Evolutionary conservation across 352 stramenopile species (phyloP), one percentile per base, ranked within the genome.

Genomic region (Blastocystis sp.): DNA sequence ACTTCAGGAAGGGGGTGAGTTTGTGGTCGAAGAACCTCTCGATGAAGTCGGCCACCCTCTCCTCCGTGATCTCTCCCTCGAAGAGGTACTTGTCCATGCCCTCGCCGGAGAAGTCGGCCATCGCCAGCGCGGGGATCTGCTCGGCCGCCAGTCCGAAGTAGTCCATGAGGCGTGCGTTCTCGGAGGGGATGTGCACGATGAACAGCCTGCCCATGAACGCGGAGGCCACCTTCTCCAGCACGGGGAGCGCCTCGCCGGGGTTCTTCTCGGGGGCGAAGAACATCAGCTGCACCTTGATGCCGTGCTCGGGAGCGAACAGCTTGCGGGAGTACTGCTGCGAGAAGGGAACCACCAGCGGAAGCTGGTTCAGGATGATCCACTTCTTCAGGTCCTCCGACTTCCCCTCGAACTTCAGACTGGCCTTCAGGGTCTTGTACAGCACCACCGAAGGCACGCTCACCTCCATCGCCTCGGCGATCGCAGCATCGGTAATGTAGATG

Each of bases 31-130:
- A 93, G 93, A 96, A 96, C 70, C 89, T 90, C 79, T 92, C 91
- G 90, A 95, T 93, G 75, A 97, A 97, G 41, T 89, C 92, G 8
- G 91, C 77, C 41, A 97, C 34, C 56, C 94, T 91, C 90, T 95
- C 94, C 73, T 91, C 93, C 13, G 94, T 89, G n/a, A 95, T 90
- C 87, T 95, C 92, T 11, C 92, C 93, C 53, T 92, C 90, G 89
- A 91, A 91, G 63, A 90, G 53, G 53, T 95, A 98, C 93, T 98
- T 98, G 93, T 97, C 97, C 92, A 97, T 97, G 90, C 92, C 92
- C 76, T 92, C 90, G 47, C 91, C 92, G 64, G 89, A 91, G 94
- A 98, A 97, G 91, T 97, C 95, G 45, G 95, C 94, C 53, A 98
- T 90, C 45, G 97, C 92, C 15, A 95, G 89, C 26, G 92, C 91